Percentiles rank a stretch among this genome's conserved stretches.
phyloP scores from a whole-genome alignment of 768 basidiomycete genomes.

The Tulasnella sp. region DNA sequence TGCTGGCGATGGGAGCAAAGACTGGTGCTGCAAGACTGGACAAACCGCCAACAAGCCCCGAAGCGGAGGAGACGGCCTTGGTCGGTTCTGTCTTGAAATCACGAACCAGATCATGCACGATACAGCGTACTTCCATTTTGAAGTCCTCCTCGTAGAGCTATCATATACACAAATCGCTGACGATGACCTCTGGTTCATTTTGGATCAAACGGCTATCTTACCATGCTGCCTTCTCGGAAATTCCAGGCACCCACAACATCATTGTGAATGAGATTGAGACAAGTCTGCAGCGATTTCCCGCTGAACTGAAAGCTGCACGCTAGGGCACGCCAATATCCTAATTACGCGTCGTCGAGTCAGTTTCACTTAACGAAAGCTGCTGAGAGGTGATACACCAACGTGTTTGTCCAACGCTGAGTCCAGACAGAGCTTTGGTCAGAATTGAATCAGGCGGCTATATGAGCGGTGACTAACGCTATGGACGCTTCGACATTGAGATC shows the following conservation, averaged over 20 bases:
- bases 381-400: too few species aligned
- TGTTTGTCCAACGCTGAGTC: constrained; percentile 9
- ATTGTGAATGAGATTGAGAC: constrained; percentile 18
- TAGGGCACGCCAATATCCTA: constrained; percentile 20
- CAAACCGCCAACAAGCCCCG: neutral
- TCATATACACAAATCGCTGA: too few species aligned
- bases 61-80: neutral
- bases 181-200: too few species aligned
- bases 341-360: neutral
- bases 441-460: neutral
- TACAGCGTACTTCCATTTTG: neutral
- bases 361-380: too few species aligned
- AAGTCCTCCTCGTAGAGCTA: too few species aligned
- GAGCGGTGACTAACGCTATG: constrained; percentile 16
- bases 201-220: neutral
- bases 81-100: neutral
- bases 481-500: constrained; percentile 19
- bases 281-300: constrained; percentile 16
- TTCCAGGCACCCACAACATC: constrained; percentile 25
- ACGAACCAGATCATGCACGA: neutral
- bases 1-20: neutral
- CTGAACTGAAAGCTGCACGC: constrained; percentile 20
- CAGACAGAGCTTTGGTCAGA: too few species aligned
- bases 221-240: constrained; percentile 15
- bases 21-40: neutral